Percentiles rank a stretch among this genome's conserved stretches.
Evolutionary conservation across 1,284 basidiomycete species (phyloP).

Genomic region (Marasmius sp.): DNA sequence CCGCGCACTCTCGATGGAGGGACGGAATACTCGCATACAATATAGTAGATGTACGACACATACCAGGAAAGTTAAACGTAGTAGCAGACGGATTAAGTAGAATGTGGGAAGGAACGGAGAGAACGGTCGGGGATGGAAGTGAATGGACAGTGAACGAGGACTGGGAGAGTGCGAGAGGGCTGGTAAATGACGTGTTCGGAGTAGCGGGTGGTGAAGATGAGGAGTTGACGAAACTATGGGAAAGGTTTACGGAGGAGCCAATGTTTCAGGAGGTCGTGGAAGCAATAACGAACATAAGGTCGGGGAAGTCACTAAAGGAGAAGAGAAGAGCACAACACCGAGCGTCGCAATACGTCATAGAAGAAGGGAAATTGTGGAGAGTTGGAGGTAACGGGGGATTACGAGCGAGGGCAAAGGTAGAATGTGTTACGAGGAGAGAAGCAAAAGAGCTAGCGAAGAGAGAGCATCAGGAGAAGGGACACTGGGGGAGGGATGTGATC

Average conservation of each 20-base stretch:
- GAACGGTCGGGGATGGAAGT: constrained; percentile 25
- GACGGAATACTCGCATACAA: constrained; percentile 16
- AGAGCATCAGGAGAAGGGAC: no score
- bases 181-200: constrained; percentile 28
- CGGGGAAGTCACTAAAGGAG: no score
- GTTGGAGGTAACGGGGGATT: no score
- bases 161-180: constrained; percentile 15
- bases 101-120: constrained; percentile 2
- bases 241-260: constrained; percentile 26
- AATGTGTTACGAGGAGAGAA: no score
- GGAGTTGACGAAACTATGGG: background rate
- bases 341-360: no score
- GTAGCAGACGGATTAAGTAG: constrained; percentile 17
- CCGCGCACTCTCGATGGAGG: constrained; percentile 13
- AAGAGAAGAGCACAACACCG: no score
- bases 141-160: constrained; percentile 26
- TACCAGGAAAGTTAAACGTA: constrained; percentile 13
- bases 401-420: no score
- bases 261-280: no score
- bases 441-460: no score
- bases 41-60: constrained; percentile 14
- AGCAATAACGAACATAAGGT: no score
- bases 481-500: no score
- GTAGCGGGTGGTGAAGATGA: background rate
- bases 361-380: no score